These are phyloP conservation scores for Raphanus raphanistrum DNA, from an alignment of 345 rosid species.

Conservation along the genomic window DNA sequence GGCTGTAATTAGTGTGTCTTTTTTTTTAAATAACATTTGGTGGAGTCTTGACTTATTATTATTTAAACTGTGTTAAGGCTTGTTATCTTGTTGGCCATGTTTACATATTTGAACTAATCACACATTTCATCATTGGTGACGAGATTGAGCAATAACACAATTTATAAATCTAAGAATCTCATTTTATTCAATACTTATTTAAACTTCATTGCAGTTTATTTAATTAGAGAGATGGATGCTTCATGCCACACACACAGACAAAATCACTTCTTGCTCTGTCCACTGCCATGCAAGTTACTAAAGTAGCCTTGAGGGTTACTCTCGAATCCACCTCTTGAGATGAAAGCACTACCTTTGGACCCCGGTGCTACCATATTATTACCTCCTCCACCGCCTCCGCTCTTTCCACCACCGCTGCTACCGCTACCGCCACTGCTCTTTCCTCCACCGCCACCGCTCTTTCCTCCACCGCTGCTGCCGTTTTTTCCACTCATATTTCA, in stretches of 20 bases:
- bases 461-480: not conserved
- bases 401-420: not conserved
- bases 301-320: constrained; percentile 27
- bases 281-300: constrained; percentile 17
- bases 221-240: not conserved
- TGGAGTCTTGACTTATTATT: not conserved
- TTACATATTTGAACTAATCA: not conserved
- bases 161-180: not conserved
- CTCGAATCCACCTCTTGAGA: constrained; percentile 22
- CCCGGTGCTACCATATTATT: constrained; percentile 27
- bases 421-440: not conserved
- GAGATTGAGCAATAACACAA: not conserved
- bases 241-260: not conserved
- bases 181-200: not conserved
- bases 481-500: constrained; percentile 17
- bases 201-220: not conserved
- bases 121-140: not conserved
- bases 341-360: not conserved
- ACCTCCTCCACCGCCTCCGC: not conserved
- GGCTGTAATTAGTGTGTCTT: not conserved
- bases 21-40: not conserved
- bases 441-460: not conserved
- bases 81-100: not conserved
- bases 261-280: not conserved
- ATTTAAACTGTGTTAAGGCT: not conserved